Conservation (phyloP, 1,284 basidiomycete species). For the Farysia itapuensis region DNA sequence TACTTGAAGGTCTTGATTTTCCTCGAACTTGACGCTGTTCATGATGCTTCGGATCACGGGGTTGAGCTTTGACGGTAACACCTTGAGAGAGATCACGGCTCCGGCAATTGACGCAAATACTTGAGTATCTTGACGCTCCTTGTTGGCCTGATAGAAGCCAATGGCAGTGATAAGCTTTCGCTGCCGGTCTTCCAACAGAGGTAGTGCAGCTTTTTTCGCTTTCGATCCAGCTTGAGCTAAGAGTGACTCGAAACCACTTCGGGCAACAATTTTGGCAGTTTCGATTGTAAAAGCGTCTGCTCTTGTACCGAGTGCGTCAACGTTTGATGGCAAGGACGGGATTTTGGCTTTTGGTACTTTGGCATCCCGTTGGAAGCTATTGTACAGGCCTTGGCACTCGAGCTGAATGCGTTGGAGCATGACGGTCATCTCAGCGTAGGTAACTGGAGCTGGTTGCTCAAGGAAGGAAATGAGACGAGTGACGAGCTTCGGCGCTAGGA, state of each 20-base stretch:
- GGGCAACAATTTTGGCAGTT: slow-evolving; percentile 74
- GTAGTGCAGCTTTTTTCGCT: slow-evolving; percentile 73
- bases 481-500: slow-evolving; percentile 62
- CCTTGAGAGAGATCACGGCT: slow-evolving; percentile 70
- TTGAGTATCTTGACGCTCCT: slow-evolving; percentile 82
- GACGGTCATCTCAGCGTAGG: slow-evolving; percentile 89
- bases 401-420: slow-evolving; percentile 76
- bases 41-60: slow-evolving; percentile 95
- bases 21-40: slow-evolving; percentile 87
- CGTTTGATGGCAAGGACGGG: slow-evolving; percentile 75
- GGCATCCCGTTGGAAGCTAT: slow-evolving; percentile 79
- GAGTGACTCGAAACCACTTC: slow-evolving; percentile 72
- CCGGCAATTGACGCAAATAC: slow-evolving; percentile 86
- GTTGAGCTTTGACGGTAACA: slow-evolving; percentile 72
- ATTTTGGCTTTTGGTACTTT: slow-evolving; percentile 79
- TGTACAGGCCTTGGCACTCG: slow-evolving; percentile 78
- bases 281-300: slow-evolving; percentile 76
- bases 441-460: slow-evolving; percentile 71
- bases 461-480: slow-evolving; percentile 72
- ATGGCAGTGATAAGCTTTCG: slow-evolving; percentile 73
- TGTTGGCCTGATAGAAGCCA: slow-evolving; percentile 79
- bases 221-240: slow-evolving; percentile 62
- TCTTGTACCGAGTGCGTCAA: slow-evolving; percentile 70
- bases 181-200: slow-evolving; percentile 76
- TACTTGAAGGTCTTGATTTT: slow-evolving; percentile 84